Evolutionary conservation across 2,329 filamentous ascomycete species (phyloP).

Genomic region (Colletotrichum caudatum): DNA sequence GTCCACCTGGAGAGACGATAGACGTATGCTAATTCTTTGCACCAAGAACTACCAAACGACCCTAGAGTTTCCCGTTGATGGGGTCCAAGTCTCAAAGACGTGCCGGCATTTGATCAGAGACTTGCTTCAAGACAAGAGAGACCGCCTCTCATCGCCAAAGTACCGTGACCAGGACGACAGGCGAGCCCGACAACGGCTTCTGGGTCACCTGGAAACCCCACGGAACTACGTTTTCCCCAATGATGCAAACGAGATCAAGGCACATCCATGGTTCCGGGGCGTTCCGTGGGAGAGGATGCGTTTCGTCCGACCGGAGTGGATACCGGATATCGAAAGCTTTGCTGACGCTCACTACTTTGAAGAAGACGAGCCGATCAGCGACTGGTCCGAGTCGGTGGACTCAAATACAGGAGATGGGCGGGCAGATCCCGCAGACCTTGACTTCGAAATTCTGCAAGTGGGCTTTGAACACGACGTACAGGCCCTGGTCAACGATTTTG

Average conservation of each 20-base stretch:
- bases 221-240: conserved; percentile 80
- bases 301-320: conserved; percentile 78
- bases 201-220: neutral
- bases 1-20: conserved; percentile 46
- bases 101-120: conserved; percentile 82
- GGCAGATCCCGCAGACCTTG: conserved; percentile 5
- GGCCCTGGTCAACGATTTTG: conserved; percentile 51
- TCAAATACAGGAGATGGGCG: neutral
- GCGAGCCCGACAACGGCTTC: conserved; percentile 40
- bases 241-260: conserved; percentile 90
- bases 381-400: conserved; percentile 64
- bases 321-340: conserved; percentile 75
- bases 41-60: conserved; percentile 74
- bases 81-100: conserved; percentile 72
- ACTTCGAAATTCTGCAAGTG: neutral
- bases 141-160: conserved; percentile 75
- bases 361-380: conserved; percentile 78
- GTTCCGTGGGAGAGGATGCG: conserved; percentile 84
- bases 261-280: conserved; percentile 85
- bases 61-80: conserved; percentile 75
- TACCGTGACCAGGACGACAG: conserved; percentile 35
- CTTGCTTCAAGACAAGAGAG: conserved; percentile 79
- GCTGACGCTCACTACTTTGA: conserved; percentile 93
- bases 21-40: neutral
- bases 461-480: conserved; percentile 4